Percentiles rank a stretch among this genome's conserved stretches.
Conservation (phyloP, 2,329 filamentous ascomycete genomes). For the Alternaria longipes region DNA sequence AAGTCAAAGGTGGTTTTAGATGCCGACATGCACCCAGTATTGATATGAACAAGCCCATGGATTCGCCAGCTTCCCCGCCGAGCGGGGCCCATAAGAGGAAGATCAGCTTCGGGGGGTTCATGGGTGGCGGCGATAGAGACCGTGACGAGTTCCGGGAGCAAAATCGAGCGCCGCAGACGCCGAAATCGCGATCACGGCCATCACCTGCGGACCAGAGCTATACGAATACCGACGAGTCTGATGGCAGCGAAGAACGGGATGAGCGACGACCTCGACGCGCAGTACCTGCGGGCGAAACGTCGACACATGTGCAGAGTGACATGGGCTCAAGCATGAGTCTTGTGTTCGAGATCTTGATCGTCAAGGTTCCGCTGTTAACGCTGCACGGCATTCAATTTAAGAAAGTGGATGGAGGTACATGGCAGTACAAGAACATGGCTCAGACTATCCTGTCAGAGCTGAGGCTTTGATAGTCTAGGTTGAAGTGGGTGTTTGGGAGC, state of each 20-base stretch:
- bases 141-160: conserved; percentile 76
- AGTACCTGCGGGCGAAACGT: conserved; percentile 80
- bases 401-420: conserved; percentile 92
- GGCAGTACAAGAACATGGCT: conserved; percentile 99
- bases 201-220: conserved; percentile 73
- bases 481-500: conserved; percentile 4
- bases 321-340: conserved; percentile 84
- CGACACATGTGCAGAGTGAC: conserved; percentile 89
- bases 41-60: conserved; percentile 77
- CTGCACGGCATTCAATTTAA: conserved; percentile 98
- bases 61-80: conserved; percentile 56
- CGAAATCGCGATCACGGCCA: conserved; percentile 56
- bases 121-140: conserved; percentile 61
- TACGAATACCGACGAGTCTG: conserved; percentile 86
- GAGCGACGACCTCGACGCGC: conserved; percentile 48
- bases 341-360: conserved; percentile 95
- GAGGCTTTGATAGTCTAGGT: conserved; percentile 17
- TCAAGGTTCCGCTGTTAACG: conserved; percentile 93
- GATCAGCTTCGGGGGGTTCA: conserved; percentile 83
- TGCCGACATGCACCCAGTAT: conserved; percentile 92
- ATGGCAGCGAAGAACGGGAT: conserved; percentile 71
- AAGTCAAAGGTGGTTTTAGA: conserved; percentile 92
- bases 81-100: conserved; percentile 70
- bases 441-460: conserved; percentile 92
- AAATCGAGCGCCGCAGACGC: conserved; percentile 61